Conservation (phyloP, 2,329 filamentous ascomycete species). For the Claviceps pusilla region DNA sequence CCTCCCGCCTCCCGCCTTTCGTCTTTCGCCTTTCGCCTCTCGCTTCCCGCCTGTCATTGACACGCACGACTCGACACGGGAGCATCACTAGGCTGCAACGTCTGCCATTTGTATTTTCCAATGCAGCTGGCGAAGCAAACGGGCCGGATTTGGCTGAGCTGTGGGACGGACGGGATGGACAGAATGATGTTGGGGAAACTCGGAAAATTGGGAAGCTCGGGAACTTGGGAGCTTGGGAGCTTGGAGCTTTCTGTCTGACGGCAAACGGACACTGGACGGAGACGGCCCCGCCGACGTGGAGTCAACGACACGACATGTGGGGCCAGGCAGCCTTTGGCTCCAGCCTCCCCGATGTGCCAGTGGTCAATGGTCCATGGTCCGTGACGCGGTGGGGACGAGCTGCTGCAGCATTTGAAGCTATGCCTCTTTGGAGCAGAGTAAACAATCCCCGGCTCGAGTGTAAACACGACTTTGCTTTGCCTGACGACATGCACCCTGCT, state of each 20-base stretch:
- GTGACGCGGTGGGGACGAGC: constrained; percentile 7
- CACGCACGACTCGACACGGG: background rate
- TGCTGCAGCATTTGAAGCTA: constrained; percentile 7
- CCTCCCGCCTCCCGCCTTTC: no score
- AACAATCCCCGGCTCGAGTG: constrained; percentile 11
- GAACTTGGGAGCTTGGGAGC: background rate
- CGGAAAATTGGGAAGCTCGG: background rate
- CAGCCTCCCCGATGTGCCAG: background rate
- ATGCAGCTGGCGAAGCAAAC: background rate
- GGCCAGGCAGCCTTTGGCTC: background rate
- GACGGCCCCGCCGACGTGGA: background rate
- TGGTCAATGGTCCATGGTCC: background rate
- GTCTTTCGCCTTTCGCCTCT: background rate
- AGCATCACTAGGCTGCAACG: background rate
- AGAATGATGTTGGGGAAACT: constrained; percentile 1
- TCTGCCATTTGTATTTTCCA: background rate
- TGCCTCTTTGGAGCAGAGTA: constrained; percentile 12
- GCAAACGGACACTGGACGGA: background rate
- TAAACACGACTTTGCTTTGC: constrained; percentile 7
- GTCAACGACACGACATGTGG: no score
- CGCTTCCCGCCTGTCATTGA: constrained; percentile 6
- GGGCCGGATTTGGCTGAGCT: background rate
- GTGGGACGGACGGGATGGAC: background rate
- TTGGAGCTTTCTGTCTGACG: constrained; percentile 1
- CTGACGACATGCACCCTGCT: constrained; percentile 10